Conservation (phyloP, 495 filamentous ascomycete genomes). For the Collariella sp. region DNA sequence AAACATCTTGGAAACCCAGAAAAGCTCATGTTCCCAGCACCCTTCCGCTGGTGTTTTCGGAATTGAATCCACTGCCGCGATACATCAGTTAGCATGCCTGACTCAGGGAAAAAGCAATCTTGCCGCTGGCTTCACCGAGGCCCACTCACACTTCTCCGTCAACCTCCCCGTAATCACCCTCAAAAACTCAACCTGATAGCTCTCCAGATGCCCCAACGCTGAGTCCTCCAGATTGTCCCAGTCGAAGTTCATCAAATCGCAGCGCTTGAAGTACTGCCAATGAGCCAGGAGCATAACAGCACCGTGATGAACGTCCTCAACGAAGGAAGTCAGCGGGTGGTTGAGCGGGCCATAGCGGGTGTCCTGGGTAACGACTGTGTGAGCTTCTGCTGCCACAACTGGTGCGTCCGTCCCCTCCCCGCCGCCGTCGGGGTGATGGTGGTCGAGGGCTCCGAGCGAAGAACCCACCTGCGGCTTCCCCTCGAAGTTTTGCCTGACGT, state of each 20-base stretch:
- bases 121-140: too few relatives aligned
- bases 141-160: constrained; percentile 13
- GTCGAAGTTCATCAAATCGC: constrained; percentile 18
- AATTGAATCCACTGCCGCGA: constrained; percentile 14
- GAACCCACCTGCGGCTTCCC: constrained; percentile 9
- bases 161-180: constrained; percentile 9
- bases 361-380: constrained; percentile 13
- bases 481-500: constrained; percentile 7
- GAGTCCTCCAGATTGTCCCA: constrained; percentile 13
- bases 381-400: neutral
- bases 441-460: neutral
- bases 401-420: neutral
- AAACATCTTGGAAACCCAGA: constrained; percentile 26
- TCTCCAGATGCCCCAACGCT: constrained; percentile 9
- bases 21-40: constrained; percentile 26
- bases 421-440: neutral
- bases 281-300: constrained; percentile 19
- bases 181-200: constrained; percentile 14
- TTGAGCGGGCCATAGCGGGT: constrained; percentile 20
- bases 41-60: constrained; percentile 12
- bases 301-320: constrained; percentile 22
- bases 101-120: neutral
- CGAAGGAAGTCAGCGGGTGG: constrained; percentile 12
- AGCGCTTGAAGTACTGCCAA: constrained; percentile 26
- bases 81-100: neutral